These are phyloP conservation scores for Tolypocladium ovalisporum DNA, from an alignment of 2,329 filamentous ascomycete genomes.

Conservation along the genomic window DNA sequence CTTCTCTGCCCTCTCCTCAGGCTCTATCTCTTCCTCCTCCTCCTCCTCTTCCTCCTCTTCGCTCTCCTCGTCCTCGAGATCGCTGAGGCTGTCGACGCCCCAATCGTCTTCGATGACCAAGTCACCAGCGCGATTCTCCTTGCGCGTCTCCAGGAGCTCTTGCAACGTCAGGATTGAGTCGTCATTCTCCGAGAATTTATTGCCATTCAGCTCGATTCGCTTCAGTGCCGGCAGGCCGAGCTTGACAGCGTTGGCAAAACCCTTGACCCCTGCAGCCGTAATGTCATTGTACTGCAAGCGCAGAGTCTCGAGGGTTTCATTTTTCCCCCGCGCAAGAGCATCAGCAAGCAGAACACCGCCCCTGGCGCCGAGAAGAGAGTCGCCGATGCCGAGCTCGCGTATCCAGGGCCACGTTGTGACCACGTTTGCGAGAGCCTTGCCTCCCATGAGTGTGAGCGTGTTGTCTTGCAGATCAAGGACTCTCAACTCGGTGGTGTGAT, in stretches of 20 bases:
- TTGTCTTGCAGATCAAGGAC: constrained; percentile 93
- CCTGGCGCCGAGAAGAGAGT: constrained; percentile 72
- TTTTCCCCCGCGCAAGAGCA: constrained; percentile 64
- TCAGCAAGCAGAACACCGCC: constrained; percentile 65
- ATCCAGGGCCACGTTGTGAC: constrained; percentile 65
- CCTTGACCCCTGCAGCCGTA: constrained; percentile 61
- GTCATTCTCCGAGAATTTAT: constrained; percentile 87
- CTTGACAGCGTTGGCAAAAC: constrained; percentile 57
- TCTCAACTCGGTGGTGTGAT: constrained; percentile 55
- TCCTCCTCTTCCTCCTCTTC: constrained; percentile 62
- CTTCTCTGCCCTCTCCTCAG: constrained; percentile 58
- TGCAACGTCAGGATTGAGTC: constrained; percentile 56
- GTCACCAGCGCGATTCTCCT: constrained; percentile 59
- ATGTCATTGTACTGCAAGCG: constrained; percentile 94
- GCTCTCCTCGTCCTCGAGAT: constrained; percentile 68
- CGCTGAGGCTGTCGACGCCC: constrained; percentile 77
- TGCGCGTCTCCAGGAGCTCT: constrained; percentile 63
- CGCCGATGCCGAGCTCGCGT: constrained; percentile 76
- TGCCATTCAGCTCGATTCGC: constrained; percentile 89
- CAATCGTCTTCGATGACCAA: constrained; percentile 66
- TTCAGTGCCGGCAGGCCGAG: constrained; percentile 62
- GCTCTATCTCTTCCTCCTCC: constrained; percentile 52
- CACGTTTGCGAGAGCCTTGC: constrained; percentile 65
- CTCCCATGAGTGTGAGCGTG: constrained; percentile 79
- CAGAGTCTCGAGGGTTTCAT: constrained; percentile 68